Evolutionary conservation across 306 rosid genomes (phyloP), one percentile per base, ranked within the genome.

Genomic region (Trifolium dubium): DNA sequence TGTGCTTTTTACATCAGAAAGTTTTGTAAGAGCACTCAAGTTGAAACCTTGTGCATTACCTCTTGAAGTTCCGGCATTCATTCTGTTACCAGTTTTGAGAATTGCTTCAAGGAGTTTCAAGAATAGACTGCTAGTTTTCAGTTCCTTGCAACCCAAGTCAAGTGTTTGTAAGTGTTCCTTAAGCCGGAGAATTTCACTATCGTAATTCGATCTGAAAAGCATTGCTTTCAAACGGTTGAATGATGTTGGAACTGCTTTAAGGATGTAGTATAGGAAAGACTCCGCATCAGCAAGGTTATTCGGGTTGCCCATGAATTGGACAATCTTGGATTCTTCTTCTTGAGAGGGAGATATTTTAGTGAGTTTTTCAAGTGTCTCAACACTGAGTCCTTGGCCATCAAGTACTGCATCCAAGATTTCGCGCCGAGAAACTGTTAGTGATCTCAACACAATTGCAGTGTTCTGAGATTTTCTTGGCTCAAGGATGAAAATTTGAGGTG

Each of bases 11-110:
- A 94, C 86, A 69, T 87, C 92, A 74, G 94, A 83, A 54, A 91
- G 89, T 65, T 86, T 94, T 54, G 77, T 67, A 32, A 94, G 97
- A 59, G 97, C 74, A 18, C 65, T 82, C 13, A 92, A 83, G 76
- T 94, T 87, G 89, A 94, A 94, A 6, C 90, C 98, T 76, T 87
- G 89, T 6, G 92, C 95, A 74, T 86, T 86, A 32, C 96, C 98
- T 80, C 97, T 84, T 3, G 90, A 71, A 44, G 98, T 93, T 73
- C 97, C 98, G 17, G 92, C 90, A 79, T 94, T 94, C 98, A 94
- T 84, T 40, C 88, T 70, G 65, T 91, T 91, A 47, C 97, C 92
- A 3, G 98, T 89, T 80, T 88, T 94, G 82, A 94, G 92, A 79
- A 92, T 88, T 34, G 95, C 97, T 73, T 94, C 97, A 0, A 94